Percentiles rank a stretch among this genome's conserved stretches.
Conservation (phyloP, 1,284 basidiomycete genomes). For the Rhizopogon parksii region DNA sequence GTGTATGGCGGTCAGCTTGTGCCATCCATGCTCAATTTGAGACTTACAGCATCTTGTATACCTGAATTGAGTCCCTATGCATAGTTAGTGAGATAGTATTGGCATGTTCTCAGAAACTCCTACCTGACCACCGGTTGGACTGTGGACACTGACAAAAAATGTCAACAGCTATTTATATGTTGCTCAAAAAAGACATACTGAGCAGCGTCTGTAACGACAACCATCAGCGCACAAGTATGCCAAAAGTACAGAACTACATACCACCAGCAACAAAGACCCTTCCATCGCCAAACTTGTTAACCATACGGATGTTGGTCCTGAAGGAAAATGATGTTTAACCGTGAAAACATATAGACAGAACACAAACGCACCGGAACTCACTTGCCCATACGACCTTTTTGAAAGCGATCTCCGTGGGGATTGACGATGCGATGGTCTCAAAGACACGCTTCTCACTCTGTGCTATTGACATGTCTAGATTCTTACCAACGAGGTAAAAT, state of each 20-base stretch:
- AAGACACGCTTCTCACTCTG: neutral
- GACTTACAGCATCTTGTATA: conserved; percentile 20
- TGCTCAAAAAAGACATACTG: conserved; percentile 9
- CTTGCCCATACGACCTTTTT: conserved; percentile 2
- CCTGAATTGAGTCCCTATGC: conserved; percentile 23
- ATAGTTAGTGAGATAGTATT: neutral
- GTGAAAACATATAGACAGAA: neutral
- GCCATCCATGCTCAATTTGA: too few relatives aligned
- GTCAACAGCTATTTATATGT: neutral
- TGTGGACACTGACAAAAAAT: conserved; percentile 10
- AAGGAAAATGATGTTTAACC: neutral
- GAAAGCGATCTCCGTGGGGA: conserved; percentile 13
- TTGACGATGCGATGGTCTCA: conserved; percentile 5
- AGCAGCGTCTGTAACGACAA: conserved; percentile 10
- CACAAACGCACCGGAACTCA: conserved; percentile 21
- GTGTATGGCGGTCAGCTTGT: neutral
- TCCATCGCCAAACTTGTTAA: conserved; percentile 25
- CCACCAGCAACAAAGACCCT: conserved; percentile 32
- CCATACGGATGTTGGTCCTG: conserved; percentile 35
- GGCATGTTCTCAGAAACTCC: neutral
- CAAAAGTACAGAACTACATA: conserved; percentile 13
- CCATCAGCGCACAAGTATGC: neutral
- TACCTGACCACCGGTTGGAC: conserved; percentile 11
- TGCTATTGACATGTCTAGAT: neutral
- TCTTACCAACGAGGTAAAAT: neutral